Conservation (phyloP, 2,329 filamentous ascomycete genomes). For the Metarhizium album region DNA sequence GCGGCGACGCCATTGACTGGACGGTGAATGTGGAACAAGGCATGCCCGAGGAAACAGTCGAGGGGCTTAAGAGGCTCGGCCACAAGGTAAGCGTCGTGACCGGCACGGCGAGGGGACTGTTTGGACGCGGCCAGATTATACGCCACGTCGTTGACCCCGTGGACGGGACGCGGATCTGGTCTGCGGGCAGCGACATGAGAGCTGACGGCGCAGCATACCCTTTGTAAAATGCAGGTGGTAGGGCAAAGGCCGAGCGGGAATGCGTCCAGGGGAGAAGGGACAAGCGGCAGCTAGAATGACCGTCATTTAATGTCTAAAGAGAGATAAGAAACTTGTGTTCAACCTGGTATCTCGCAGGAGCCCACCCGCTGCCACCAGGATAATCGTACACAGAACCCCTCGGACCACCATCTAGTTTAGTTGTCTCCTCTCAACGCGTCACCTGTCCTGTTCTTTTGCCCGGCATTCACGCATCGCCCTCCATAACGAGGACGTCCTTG, state of each 20-base stretch:
- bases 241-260: not conserved
- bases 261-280: not conserved
- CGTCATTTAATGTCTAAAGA: not conserved
- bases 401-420: too few relatives aligned
- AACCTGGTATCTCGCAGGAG: not conserved
- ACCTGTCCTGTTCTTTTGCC: slow-evolving; percentile 18
- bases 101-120: slow-evolving; percentile 56
- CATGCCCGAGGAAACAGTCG: slow-evolving; percentile 55
- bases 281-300: not conserved
- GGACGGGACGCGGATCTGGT: slow-evolving; percentile 66
- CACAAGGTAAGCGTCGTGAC: slow-evolving; percentile 61
- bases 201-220: slow-evolving; percentile 68
- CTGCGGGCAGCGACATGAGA: slow-evolving; percentile 76
- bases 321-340: not conserved
- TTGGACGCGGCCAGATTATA: slow-evolving; percentile 83
- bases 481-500: slow-evolving; percentile 63
- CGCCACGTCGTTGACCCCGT: slow-evolving; percentile 58
- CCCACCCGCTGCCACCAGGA: not conserved
- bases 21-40: slow-evolving; percentile 76
- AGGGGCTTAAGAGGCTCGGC: slow-evolving; percentile 57
- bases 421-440: slow-evolving; percentile 11
- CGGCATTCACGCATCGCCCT: slow-evolving; percentile 30
- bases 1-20: slow-evolving; percentile 45
- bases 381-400: slow-evolving; percentile 1
- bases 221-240: slow-evolving; percentile 14